Base-by-base conservation (phyloP, 2,329 filamentous ascomycete genomes). In the Cladophialophora immunda region DNA sequence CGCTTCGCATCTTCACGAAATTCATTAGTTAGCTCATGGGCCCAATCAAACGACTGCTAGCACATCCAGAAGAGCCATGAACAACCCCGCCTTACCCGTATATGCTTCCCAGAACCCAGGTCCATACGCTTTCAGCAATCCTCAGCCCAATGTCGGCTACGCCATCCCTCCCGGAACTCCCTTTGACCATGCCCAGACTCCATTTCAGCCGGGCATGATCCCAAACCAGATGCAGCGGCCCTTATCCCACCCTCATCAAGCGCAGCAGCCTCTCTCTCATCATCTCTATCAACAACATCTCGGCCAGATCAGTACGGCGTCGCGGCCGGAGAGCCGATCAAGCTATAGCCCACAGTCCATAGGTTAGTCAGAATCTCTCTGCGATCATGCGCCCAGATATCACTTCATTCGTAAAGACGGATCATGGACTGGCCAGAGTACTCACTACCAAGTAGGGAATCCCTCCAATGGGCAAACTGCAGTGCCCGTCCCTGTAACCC, bases 1-100 rank as follows among this genome's bases (percentile, higher is more conserved):
- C 62, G 41, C 58, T 68, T 65, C 47, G 56, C 67, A 69, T 62
- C 64, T 66, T 66, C 59, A 67, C 61, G 52, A 64, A 61, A 47
- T 50, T 54, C 61, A 36, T 62, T 69, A 68, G 58, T 56, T 64
- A 54, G 65, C 57, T 60, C 57, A 32, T 36, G 54, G 34, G 52
- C 59, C 67, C 69, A 69, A 69, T 69, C 67, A 69, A 58, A 65
- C 29, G 65, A 45, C 56, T 57, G 58, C 62, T 65, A 50, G 54
- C 65, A 55, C 53, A 53, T 58, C 55, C 66, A 58, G 60, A 58
- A 53, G 34, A 70, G 68, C 41, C 69, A 72, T 69, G 68, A 70
- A 70, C 61, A 70, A 73, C 71, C 71, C 72, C 72, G 69, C 67
- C 68, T 60, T 69, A 62, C 70, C 65, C 59, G 38, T 62, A 58